phyloP scores from a whole-genome alignment of 441 rosid genomes.

The Eruca vesicaria region DNA sequence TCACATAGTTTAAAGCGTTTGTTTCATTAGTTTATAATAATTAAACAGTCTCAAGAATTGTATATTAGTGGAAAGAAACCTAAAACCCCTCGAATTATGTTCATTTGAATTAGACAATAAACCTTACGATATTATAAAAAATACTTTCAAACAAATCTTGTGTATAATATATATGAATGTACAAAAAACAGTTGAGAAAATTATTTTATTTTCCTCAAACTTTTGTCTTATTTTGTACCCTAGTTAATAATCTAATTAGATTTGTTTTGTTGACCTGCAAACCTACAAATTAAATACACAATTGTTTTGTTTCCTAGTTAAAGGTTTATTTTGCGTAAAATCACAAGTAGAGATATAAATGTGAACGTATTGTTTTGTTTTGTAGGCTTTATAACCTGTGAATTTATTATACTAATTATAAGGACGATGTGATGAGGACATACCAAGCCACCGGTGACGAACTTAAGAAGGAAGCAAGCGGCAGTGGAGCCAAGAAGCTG shows the following conservation, averaged over 20 bases:
- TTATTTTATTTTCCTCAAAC: background rate
- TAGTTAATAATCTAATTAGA: background rate
- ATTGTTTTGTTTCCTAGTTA: background rate
- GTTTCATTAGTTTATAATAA: background rate
- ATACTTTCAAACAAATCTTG: background rate
- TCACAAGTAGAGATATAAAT: background rate
- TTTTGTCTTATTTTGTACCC: background rate
- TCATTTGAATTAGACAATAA: background rate
- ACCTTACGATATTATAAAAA: too few relatives aligned
- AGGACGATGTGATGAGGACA: conserved; percentile 3
- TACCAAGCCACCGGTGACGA: conserved; percentile 81
- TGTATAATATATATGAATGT: background rate
- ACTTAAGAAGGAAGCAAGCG: conserved; percentile 76
- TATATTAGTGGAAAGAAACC: background rate
- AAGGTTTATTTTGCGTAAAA: background rate
- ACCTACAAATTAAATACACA: background rate
- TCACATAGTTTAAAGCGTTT: conserved; percentile 2
- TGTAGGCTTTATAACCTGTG: background rate
- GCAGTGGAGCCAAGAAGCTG: conserved; percentile 62
- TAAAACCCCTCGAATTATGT: background rate
- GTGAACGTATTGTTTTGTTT: background rate
- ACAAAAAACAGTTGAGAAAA: background rate
- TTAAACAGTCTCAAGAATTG: background rate
- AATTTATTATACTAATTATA: background rate
- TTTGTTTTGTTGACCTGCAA: background rate